These are phyloP conservation scores for Bothriochloa decipiens DNA, from an alignment of 176 grass and related monocot genomes.

Conservation along the genomic window DNA sequence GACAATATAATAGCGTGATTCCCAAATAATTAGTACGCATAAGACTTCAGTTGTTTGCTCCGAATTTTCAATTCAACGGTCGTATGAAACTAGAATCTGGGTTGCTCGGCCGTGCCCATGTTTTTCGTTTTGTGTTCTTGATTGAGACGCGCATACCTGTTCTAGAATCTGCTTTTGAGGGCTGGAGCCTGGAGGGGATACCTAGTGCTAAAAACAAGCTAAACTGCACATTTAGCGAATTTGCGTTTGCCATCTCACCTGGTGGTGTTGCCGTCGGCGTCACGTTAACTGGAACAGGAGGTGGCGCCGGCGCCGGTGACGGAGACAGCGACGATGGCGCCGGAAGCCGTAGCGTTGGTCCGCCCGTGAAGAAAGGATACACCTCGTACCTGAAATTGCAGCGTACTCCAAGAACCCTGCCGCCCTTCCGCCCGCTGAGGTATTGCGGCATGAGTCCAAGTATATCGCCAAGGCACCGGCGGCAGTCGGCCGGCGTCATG, in stretches of 20 bases:
- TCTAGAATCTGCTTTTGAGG: neutral
- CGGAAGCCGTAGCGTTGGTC: conserved; percentile 24
- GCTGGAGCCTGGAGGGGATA: too few species aligned
- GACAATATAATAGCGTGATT: too few species aligned
- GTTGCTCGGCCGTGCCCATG: neutral
- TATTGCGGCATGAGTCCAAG: neutral
- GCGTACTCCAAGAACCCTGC: neutral
- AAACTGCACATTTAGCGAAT: neutral
- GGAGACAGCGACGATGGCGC: neutral
- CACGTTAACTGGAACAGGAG: neutral
- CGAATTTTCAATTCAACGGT: too few species aligned
- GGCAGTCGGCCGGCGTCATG: conserved; percentile 32
- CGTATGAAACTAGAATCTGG: neutral
- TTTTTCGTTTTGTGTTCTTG: neutral
- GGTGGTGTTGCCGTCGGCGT: neutral
- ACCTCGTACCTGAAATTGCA: conserved; percentile 65
- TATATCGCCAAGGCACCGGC: conserved; percentile 38
- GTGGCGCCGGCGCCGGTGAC: neutral
- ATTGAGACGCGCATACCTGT: neutral
- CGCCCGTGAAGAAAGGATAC: conserved; percentile 40
- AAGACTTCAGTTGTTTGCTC: neutral
- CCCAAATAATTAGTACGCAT: neutral
- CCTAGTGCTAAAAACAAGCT: neutral
- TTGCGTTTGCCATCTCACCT: conserved; percentile 26
- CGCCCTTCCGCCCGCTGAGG: conserved; percentile 14